These are phyloP conservation scores for Lablab purpureus DNA, from an alignment of 306 rosid species.

Conservation along the genomic window DNA sequence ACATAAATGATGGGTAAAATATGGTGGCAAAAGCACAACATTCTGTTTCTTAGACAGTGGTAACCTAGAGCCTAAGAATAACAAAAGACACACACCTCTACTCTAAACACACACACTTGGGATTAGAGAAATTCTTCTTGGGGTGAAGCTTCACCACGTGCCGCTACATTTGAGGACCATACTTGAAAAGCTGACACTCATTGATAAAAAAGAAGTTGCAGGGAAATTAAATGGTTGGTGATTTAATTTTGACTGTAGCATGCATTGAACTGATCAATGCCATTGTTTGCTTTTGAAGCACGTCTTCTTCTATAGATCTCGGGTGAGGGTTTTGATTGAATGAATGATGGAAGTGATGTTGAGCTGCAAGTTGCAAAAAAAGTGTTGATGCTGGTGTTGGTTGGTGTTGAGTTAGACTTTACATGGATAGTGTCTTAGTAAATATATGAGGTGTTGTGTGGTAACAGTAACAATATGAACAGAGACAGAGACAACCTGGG, in stretches of 20 bases:
- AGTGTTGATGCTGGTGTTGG: background rate
- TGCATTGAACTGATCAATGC: constrained; percentile 32
- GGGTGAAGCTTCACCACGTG: constrained; percentile 46
- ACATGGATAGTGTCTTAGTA: too few species aligned
- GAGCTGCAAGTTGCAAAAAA: background rate
- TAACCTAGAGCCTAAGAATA: constrained; percentile 25
- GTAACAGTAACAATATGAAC: background rate
- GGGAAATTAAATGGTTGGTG: constrained; percentile 51
- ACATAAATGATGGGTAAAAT: constrained; percentile 44
- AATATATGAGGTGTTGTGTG: too few species aligned
- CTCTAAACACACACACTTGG: constrained; percentile 2
- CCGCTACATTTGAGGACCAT: constrained; percentile 49
- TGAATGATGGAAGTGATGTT: constrained; percentile 44
- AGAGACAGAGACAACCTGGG: constrained; percentile 40
- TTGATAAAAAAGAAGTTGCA: constrained; percentile 48
- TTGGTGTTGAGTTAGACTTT: background rate
- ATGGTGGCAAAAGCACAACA: constrained; percentile 52
- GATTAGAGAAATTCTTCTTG: constrained; percentile 38
- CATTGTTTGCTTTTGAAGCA: constrained; percentile 49
- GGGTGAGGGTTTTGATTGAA: constrained; percentile 37
- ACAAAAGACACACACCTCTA: background rate
- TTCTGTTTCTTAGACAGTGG: constrained; percentile 50
- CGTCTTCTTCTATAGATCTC: constrained; percentile 33
- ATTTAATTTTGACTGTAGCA: constrained; percentile 50
- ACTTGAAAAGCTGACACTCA: constrained; percentile 61